These are phyloP conservation scores for Microbotryum lychnidis-dioicae DNA, from an alignment of 1,284 basidiomycete species.

Conservation along the genomic window DNA sequence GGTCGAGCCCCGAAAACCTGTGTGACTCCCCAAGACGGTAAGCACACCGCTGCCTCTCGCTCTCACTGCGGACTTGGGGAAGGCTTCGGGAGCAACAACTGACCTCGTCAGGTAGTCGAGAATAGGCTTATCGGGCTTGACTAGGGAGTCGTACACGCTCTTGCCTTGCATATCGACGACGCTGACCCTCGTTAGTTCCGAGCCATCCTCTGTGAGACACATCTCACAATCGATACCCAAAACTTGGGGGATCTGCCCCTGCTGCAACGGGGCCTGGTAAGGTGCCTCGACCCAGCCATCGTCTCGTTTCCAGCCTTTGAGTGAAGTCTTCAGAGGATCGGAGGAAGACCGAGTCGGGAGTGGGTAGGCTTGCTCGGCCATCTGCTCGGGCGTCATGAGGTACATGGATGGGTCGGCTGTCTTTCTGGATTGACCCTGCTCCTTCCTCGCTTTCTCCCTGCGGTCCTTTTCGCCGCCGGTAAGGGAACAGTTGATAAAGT, in stretches of 20 bases:
- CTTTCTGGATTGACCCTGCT: slow-evolving; percentile 29
- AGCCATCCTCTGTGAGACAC: slow-evolving; percentile 78
- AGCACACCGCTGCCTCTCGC: too few relatives aligned
- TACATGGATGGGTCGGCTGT: slow-evolving; percentile 59
- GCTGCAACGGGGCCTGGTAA: slow-evolving; percentile 31
- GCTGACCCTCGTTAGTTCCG: slow-evolving; percentile 74
- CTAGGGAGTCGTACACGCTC: slow-evolving; percentile 73
- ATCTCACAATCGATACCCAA: slow-evolving; percentile 80
- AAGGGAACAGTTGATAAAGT: slow-evolving; percentile 71
- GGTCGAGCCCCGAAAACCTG: slow-evolving; percentile 85
- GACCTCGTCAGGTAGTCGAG: slow-evolving; percentile 79
- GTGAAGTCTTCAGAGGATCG: slow-evolving; percentile 22
- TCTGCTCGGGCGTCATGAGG: slow-evolving; percentile 66
- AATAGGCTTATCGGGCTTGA: slow-evolving; percentile 72
- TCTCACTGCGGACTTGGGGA: too few relatives aligned
- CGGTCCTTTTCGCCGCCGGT: slow-evolving; percentile 67
- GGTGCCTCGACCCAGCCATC: slow-evolving; percentile 61
- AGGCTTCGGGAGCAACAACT: slow-evolving; percentile 16
- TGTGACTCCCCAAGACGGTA: neutral
- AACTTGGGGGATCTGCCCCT: slow-evolving; percentile 36
- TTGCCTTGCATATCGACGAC: slow-evolving; percentile 64
- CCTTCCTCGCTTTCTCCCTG: slow-evolving; percentile 48
- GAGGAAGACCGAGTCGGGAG: slow-evolving; percentile 63
- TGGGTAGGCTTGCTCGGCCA: slow-evolving; percentile 85
- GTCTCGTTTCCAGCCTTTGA: slow-evolving; percentile 27